Conservation (phyloP, 2,329 filamentous ascomycete genomes). For the Neonectria sp. region DNA sequence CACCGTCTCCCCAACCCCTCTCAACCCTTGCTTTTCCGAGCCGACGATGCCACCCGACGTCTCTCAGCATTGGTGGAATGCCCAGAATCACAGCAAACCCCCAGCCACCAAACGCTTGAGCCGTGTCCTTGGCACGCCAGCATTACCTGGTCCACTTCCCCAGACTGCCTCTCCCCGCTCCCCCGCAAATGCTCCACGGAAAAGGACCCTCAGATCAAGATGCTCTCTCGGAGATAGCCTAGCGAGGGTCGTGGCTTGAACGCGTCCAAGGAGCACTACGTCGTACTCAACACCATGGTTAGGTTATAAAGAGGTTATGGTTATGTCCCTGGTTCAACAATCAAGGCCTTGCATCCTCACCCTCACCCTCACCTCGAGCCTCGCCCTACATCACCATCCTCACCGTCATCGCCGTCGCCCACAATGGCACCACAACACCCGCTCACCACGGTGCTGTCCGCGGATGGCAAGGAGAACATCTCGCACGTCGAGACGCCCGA, state of each 20-base stretch:
- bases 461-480: conserved; percentile 3
- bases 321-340: background rate
- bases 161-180: background rate
- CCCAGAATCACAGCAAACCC: background rate
- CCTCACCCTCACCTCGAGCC: background rate
- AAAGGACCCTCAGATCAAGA: conserved; percentile 1
- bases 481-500: conserved; percentile 40
- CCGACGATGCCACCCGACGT: background rate
- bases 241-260: background rate
- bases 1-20: background rate
- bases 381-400: background rate
- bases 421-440: conserved; percentile 31
- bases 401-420: background rate
- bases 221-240: background rate
- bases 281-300: background rate
- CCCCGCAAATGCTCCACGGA: conserved; percentile 12
- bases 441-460: conserved; percentile 21
- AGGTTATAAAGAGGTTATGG: conserved; percentile 3
- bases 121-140: background rate
- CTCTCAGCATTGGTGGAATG: conserved; percentile 4
- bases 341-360: background rate
- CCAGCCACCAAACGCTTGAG: background rate
- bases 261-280: background rate
- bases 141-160: conserved; percentile 6
- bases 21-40: conserved; percentile 8